These are phyloP conservation scores for Gossypium schwendimanii DNA, from an alignment of 441 rosid species.

Conservation along the genomic window DNA sequence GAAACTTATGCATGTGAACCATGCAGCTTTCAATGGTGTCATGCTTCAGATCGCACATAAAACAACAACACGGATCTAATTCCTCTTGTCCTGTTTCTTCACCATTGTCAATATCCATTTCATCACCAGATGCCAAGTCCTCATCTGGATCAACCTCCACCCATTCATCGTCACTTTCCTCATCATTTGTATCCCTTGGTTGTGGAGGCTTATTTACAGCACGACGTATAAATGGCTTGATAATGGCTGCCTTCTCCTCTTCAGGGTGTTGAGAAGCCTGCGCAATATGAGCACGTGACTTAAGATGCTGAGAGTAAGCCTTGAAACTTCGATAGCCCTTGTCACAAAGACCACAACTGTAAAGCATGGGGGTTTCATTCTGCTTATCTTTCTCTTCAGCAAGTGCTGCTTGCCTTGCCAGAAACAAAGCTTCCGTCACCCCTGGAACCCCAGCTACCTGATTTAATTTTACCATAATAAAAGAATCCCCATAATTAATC, in stretches of 20 bases:
- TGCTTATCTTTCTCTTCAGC: slow-evolving; percentile 52
- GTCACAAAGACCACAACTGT: slow-evolving; percentile 61
- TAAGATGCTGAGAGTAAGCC: slow-evolving; percentile 78
- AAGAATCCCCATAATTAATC: not conserved
- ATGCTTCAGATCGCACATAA: slow-evolving; percentile 75
- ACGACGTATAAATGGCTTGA: slow-evolving; percentile 50
- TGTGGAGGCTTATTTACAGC: slow-evolving; percentile 26
- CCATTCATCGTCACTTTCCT: slow-evolving; percentile 74
- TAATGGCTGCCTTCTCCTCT: slow-evolving; percentile 37
- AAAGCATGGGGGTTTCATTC: slow-evolving; percentile 58
- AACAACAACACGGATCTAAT: slow-evolving; percentile 41
- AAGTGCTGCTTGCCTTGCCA: slow-evolving; percentile 67
- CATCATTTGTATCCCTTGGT: slow-evolving; percentile 31
- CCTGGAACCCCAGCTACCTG: slow-evolving; percentile 97
- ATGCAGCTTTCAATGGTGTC: slow-evolving; percentile 63
- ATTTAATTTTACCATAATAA: not conserved
- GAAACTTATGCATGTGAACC: slow-evolving; percentile 91
- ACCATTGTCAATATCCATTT: slow-evolving; percentile 39
- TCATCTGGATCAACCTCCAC: slow-evolving; percentile 64
- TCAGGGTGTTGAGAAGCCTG: slow-evolving; percentile 49
- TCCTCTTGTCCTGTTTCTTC: slow-evolving; percentile 28
- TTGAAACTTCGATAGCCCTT: slow-evolving; percentile 76
- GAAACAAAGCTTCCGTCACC: slow-evolving; percentile 75
- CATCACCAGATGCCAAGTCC: slow-evolving; percentile 31
- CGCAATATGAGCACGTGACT: slow-evolving; percentile 54